phyloP scores from a whole-genome alignment of 352 stramenopile genomes.

The Pythium dissimile region DNA sequence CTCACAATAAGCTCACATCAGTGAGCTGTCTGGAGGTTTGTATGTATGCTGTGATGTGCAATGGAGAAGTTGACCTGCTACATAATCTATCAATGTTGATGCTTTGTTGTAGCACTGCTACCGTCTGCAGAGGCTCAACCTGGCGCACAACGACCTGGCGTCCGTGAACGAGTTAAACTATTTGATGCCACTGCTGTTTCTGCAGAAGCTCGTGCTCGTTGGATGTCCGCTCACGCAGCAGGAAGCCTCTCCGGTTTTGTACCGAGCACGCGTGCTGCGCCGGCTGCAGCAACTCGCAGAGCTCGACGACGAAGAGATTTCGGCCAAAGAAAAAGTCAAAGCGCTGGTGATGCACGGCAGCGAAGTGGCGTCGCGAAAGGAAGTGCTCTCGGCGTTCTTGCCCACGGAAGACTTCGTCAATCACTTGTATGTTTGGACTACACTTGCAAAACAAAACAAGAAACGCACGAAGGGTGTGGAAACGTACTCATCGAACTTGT shows the following conservation, averaged over 20 bases:
- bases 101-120: conserved; percentile 36
- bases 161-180: conserved; percentile 65
- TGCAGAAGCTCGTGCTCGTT: conserved; percentile 41
- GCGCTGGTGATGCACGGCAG: conserved; percentile 69
- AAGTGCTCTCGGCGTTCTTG: conserved; percentile 53
- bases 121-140: conserved; percentile 49
- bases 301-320: conserved; percentile 52
- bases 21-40: conserved; percentile 42
- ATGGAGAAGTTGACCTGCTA: too few species aligned
- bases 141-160: conserved; percentile 42
- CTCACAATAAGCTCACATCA: conserved; percentile 47
- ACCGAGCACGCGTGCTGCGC: conserved; percentile 56
- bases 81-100: too few species aligned
- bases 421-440: conserved; percentile 44
- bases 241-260: conserved; percentile 42
- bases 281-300: conserved; percentile 51
- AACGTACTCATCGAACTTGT: neutral
- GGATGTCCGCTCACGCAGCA: conserved; percentile 39
- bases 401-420: conserved; percentile 56
- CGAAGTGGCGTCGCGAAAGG: conserved; percentile 50
- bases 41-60: too few species aligned
- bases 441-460: too few species aligned
- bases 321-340: conserved; percentile 74
- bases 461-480: too few species aligned
- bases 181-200: conserved; percentile 37